Conservation (phyloP, 1,284 basidiomycete genomes). For the Apiotrichum laibachii region DNA sequence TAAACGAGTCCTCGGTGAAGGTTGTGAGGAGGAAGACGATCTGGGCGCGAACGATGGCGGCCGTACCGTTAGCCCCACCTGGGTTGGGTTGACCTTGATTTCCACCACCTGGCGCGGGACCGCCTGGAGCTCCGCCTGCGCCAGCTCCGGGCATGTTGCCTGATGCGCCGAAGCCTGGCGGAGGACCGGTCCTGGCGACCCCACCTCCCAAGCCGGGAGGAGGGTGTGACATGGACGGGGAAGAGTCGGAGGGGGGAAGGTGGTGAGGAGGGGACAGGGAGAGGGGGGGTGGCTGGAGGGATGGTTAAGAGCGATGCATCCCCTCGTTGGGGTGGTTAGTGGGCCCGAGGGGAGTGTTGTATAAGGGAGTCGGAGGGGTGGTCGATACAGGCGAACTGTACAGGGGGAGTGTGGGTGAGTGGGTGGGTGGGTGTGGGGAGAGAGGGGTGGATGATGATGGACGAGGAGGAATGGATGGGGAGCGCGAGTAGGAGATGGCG, state of each 20-base stretch:
- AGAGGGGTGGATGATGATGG: conserved; percentile 4
- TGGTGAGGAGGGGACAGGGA: conserved; percentile 1
- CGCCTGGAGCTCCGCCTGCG: conserved; percentile 4
- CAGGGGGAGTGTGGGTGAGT: background rate
- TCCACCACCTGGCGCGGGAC: conserved; percentile 5
- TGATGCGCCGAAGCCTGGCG: conserved; percentile 42
- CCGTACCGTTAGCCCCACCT: conserved; percentile 30
- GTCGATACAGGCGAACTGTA: conserved; percentile 6
- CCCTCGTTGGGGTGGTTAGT: conserved; percentile 10
- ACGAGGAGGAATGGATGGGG: background rate
- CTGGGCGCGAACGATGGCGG: conserved; percentile 56
- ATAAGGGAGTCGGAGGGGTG: background rate
- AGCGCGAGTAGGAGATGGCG: too few species aligned
- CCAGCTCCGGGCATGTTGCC: conserved; percentile 7
- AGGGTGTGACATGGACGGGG: conserved; percentile 38
- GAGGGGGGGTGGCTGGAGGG: background rate
- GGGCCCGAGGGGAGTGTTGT: conserved; percentile 3
- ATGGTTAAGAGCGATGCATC: conserved; percentile 17
- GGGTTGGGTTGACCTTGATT: conserved; percentile 4
- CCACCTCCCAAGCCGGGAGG: conserved; percentile 50
- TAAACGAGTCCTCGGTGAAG: conserved; percentile 90
- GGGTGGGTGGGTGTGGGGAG: background rate
- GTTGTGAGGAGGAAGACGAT: conserved; percentile 92
- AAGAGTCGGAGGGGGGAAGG: conserved; percentile 8
- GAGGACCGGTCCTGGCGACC: conserved; percentile 47